Evolutionary conservation across 179 eudicot genomes (phyloP).

Genomic region (Nepenthes alata): DNA sequence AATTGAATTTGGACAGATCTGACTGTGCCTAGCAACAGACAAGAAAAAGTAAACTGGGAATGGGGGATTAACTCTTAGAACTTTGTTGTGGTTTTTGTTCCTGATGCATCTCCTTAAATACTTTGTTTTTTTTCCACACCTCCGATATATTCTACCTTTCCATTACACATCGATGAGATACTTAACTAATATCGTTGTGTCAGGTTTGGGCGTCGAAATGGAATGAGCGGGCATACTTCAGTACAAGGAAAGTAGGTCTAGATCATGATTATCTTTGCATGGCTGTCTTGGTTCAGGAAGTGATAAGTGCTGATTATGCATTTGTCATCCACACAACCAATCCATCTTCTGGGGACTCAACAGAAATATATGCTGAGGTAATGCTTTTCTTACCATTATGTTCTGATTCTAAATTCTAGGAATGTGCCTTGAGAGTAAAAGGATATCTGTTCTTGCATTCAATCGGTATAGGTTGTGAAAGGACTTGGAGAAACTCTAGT

Average conservation of each 20-base stretch:
- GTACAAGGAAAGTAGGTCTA: slow-evolving; percentile 82
- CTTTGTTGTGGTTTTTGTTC: too few relatives aligned
- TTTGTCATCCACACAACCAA: slow-evolving; percentile 97
- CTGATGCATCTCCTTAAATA: background rate
- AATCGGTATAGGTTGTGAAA: slow-evolving; percentile 61
- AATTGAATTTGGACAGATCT: too few relatives aligned
- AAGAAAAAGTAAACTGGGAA: too few relatives aligned
- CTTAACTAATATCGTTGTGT: slow-evolving; percentile 2
- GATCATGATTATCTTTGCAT: slow-evolving; percentile 90
- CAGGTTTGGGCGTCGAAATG: slow-evolving; percentile 99
- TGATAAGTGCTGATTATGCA: slow-evolving; percentile 90
- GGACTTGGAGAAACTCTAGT: slow-evolving; percentile 99
- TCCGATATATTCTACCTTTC: too few relatives aligned
- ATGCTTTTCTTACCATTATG: background rate
- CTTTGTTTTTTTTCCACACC: too few relatives aligned
- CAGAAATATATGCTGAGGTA: slow-evolving; percentile 97
- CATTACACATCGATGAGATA: too few relatives aligned
- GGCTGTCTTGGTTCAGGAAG: slow-evolving; percentile 98
- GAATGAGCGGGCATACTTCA: slow-evolving; percentile 97
- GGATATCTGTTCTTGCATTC: slow-evolving; percentile 4
- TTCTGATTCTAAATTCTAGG: background rate
- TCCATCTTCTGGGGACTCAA: slow-evolving; percentile 89
- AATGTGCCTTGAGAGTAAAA: background rate
- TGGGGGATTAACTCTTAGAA: too few relatives aligned
- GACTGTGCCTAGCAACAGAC: too few relatives aligned